Evolutionary conservation across 768 basidiomycete genomes (phyloP).

Genomic region (Kwoniella dejecticola): DNA sequence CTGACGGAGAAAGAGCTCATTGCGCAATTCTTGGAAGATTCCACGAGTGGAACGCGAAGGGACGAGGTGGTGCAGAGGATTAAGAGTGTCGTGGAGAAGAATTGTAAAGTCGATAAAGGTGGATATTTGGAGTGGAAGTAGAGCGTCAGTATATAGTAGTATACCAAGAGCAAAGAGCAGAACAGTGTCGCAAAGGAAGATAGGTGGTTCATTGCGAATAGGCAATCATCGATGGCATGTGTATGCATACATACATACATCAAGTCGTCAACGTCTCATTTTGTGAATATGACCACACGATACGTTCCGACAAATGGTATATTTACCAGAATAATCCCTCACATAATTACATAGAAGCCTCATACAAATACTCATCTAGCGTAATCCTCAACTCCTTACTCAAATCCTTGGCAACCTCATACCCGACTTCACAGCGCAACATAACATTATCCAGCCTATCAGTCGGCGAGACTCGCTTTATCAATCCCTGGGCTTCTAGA

Average conservation of each 20-base stretch:
- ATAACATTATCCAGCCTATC: constrained; percentile 53
- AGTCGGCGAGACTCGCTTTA: constrained; percentile 43
- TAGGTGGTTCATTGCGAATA: no score
- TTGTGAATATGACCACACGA: background rate
- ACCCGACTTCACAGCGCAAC: constrained; percentile 49
- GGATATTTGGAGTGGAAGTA: constrained; percentile 47
- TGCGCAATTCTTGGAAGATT: constrained; percentile 61
- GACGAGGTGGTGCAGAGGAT: constrained; percentile 69
- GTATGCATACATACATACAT: no score
- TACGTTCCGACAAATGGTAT: no score
- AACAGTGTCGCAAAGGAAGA: no score
- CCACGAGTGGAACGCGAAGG: constrained; percentile 59
- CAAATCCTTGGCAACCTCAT: constrained; percentile 38
- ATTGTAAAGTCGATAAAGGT: constrained; percentile 34
- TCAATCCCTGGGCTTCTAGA: constrained; percentile 46
- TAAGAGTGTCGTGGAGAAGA: constrained; percentile 70
- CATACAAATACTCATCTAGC: constrained; percentile 50
- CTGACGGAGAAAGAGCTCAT: constrained; percentile 68
- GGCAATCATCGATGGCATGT: no score
- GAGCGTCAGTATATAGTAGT: no score
- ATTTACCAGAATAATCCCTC: no score
- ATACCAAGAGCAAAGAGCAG: no score
- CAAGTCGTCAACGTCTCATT: no score
- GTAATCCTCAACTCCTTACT: constrained; percentile 42
- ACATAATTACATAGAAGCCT: constrained; percentile 26